Conservation (phyloP, 306 rosid genomes). For the Cicer pinnatifidum region DNA sequence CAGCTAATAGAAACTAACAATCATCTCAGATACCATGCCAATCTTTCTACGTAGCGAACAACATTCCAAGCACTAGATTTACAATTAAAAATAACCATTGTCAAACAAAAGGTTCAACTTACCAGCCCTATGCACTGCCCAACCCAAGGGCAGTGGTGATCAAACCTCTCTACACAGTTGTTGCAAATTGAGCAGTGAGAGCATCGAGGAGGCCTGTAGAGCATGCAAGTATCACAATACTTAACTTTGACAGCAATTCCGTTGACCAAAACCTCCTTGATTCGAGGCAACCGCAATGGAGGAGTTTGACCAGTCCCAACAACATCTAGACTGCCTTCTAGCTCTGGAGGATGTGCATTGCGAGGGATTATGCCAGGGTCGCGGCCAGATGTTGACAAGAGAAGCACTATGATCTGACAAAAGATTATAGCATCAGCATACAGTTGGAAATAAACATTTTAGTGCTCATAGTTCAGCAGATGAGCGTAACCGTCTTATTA, state of each 20-base stretch:
- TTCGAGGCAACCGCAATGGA: conserved; percentile 81
- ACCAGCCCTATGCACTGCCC: conserved; percentile 99
- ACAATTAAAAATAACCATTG: background rate
- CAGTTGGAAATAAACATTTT: conserved; percentile 4
- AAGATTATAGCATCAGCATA: conserved; percentile 36
- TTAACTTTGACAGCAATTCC: conserved; percentile 77
- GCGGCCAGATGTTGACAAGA: conserved; percentile 87
- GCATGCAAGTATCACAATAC: conserved; percentile 99
- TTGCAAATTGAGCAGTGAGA: conserved; percentile 99
- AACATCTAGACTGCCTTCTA: conserved; percentile 73
- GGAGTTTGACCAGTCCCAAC: conserved; percentile 94
- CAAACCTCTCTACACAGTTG: conserved; percentile 91
- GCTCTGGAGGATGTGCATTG: conserved; percentile 94
- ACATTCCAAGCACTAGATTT: background rate
- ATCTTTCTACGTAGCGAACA: background rate
- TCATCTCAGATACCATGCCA: background rate
- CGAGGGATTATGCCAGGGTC: conserved; percentile 99
- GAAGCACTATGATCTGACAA: conserved; percentile 75
- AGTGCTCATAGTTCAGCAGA: conserved; percentile 10
- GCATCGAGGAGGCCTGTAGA: conserved; percentile 97
- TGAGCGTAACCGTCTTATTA: background rate
- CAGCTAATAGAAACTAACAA: conserved; percentile 12
- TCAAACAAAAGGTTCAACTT: conserved; percentile 45
- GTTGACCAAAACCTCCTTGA: conserved; percentile 87
- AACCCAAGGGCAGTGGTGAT: conserved; percentile 99